Conservation (phyloP, 2,329 filamentous ascomycete genomes). For the Neofusicoccum laricinum region DNA sequence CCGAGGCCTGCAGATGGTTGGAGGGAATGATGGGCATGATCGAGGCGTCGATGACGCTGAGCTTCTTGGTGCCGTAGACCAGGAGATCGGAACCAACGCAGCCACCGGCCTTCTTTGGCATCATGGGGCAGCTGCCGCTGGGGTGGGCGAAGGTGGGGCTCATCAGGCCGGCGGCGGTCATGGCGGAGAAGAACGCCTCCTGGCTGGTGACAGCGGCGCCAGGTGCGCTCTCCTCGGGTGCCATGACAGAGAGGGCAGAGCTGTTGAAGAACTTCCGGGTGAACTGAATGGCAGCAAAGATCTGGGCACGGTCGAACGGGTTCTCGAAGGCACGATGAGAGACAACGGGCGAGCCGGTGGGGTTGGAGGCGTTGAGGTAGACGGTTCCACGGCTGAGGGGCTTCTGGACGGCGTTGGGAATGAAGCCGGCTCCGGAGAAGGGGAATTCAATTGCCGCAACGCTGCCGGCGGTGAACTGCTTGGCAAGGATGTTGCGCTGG, state of each 20-base stretch:
- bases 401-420: slow-evolving; percentile 3
- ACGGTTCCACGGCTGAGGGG: slow-evolving; percentile 24
- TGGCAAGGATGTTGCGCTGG: slow-evolving; percentile 4
- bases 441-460: slow-evolving; percentile 28
- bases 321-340: neutral
- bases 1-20: neutral
- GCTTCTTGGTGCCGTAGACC: slow-evolving; percentile 26
- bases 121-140: slow-evolving; percentile 2
- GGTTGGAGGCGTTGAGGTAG: slow-evolving; percentile 33
- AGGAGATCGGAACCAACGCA: slow-evolving; percentile 27
- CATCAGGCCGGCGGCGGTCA: slow-evolving; percentile 22
- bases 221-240: slow-evolving; percentile 23
- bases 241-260: slow-evolving; percentile 25
- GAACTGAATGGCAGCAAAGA: slow-evolving; percentile 35
- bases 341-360: slow-evolving; percentile 18
- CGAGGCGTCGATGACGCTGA: slow-evolving; percentile 19
- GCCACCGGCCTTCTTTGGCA: slow-evolving; percentile 22
- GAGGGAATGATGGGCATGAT: slow-evolving; percentile 16
- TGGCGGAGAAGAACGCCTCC: slow-evolving; percentile 14
- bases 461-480: slow-evolving; percentile 18
- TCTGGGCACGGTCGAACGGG: slow-evolving; percentile 16
- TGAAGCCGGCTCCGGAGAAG: slow-evolving; percentile 42
- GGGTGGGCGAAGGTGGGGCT: slow-evolving; percentile 24
- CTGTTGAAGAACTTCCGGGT: slow-evolving; percentile 29
- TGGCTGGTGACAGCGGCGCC: neutral